Evolutionary conservation across 2,329 filamentous ascomycete genomes (phyloP).

Genomic region (Aspergillus terreus): DNA sequence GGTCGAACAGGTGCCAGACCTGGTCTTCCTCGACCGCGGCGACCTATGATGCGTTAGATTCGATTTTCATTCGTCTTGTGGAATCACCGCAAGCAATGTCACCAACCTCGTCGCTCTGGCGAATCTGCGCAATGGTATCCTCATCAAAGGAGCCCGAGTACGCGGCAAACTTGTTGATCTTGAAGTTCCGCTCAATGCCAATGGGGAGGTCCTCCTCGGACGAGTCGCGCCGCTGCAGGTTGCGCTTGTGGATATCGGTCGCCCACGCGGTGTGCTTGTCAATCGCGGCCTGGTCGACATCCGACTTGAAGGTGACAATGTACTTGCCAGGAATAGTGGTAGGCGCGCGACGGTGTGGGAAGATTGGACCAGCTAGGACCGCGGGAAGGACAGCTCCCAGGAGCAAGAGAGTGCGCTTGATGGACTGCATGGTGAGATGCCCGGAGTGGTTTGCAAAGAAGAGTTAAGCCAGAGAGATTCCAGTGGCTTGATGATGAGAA

Average conservation of each 20-base stretch:
- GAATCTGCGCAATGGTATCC: conserved; percentile 39
- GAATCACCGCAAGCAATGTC: conserved; percentile 7
- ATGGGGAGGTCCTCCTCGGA: conserved; percentile 12
- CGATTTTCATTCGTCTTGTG: neutral
- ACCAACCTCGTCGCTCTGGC: conserved; percentile 29
- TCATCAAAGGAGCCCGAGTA: conserved; percentile 46
- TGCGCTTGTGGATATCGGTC: conserved; percentile 18
- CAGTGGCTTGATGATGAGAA: conserved; percentile 5
- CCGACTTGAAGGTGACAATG: conserved; percentile 23
- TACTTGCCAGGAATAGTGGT: conserved; percentile 21
- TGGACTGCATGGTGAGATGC: conserved; percentile 14
- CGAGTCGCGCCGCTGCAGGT: conserved; percentile 11
- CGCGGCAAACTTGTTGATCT: conserved; percentile 41
- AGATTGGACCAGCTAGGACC: conserved; percentile 15
- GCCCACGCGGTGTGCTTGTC: conserved; percentile 19
- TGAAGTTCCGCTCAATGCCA: conserved; percentile 41
- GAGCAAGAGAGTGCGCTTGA: conserved; percentile 20
- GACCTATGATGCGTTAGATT: conserved; percentile 17
- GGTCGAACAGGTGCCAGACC: conserved; percentile 16
- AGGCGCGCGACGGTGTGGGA: conserved; percentile 8
- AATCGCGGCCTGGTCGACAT: conserved; percentile 14
- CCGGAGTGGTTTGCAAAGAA: neutral
- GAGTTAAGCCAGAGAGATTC: conserved; percentile 1
- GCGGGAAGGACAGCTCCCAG: conserved; percentile 21
- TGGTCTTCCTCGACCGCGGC: conserved; percentile 23